Conservation (phyloP, 1,284 basidiomycete genomes). For the Porodaedalea pini region DNA sequence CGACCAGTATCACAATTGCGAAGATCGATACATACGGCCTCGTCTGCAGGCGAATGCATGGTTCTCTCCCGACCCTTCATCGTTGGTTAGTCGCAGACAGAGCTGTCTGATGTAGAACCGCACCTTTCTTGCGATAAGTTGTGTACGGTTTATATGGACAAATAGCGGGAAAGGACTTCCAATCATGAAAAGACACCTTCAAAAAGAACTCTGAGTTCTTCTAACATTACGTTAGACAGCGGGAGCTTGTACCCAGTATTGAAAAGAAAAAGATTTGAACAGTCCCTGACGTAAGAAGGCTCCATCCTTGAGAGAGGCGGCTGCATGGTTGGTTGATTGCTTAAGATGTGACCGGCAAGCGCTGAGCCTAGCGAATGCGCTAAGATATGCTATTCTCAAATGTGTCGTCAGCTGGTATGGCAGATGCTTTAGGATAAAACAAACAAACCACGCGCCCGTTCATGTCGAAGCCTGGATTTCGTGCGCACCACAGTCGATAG, state of each 20-base stretch:
- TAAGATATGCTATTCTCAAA: slow-evolving; percentile 29
- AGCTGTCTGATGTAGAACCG: not conserved
- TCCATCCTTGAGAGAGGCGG: slow-evolving; percentile 35
- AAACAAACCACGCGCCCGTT: slow-evolving; percentile 37
- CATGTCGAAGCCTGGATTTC: slow-evolving; percentile 44
- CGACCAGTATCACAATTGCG: not conserved
- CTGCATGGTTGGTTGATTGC: slow-evolving; percentile 47
- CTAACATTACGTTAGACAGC: not conserved
- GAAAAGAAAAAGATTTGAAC: slow-evolving; percentile 38
- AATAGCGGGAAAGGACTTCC: slow-evolving; percentile 51
- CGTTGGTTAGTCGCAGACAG: not conserved
- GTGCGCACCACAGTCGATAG: slow-evolving; percentile 48
- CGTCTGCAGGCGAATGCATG: slow-evolving; percentile 40
- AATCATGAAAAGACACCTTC: slow-evolving; percentile 42
- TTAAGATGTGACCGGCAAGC: slow-evolving; percentile 47
- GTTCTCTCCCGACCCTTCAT: slow-evolving; percentile 40
- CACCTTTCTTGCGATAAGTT: slow-evolving; percentile 45
- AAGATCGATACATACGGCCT: slow-evolving; percentile 33
- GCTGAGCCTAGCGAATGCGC: slow-evolving; percentile 47
- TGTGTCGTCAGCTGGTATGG: not conserved
- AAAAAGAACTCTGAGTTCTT: slow-evolving; percentile 6
- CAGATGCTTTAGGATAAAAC: not conserved
- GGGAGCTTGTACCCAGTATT: slow-evolving; percentile 26
- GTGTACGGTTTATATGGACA: slow-evolving; percentile 46
- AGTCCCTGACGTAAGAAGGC: slow-evolving; percentile 24